These are phyloP conservation scores for Vaccinium vitisidaea DNA, from an alignment of 148 eudicot genomes.

Conservation along the genomic window DNA sequence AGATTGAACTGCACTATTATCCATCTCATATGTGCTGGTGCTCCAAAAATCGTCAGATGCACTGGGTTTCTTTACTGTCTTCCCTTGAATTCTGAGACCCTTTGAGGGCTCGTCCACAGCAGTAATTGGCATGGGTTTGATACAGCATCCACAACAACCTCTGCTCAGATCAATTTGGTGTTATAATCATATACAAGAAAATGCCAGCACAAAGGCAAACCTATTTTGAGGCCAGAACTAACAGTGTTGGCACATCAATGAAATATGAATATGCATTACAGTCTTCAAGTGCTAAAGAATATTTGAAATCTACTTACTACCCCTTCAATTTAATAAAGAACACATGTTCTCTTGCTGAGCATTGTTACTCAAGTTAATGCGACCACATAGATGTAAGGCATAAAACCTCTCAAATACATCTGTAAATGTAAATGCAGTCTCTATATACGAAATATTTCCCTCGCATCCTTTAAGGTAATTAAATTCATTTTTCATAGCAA, in stretches of 20 bases:
- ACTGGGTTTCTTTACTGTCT: constrained; percentile 42
- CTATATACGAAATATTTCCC: background rate
- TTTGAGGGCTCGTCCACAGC: constrained; percentile 53
- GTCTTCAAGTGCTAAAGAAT: too few species aligned
- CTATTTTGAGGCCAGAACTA: constrained; percentile 1
- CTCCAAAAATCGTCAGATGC: constrained; percentile 85
- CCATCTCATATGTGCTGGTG: constrained; percentile 68
- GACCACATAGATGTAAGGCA: background rate
- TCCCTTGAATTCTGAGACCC: constrained; percentile 46
- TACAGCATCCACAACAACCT: constrained; percentile 65
- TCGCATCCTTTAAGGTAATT: background rate
- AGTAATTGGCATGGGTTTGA: constrained; percentile 42
- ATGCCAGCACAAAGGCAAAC: background rate
- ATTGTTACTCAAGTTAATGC: background rate
- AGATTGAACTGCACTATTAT: constrained; percentile 50
- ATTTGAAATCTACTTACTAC: too few species aligned
- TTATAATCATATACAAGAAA: constrained; percentile 27
- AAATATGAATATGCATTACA: background rate
- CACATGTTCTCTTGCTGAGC: background rate
- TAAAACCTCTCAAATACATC: background rate
- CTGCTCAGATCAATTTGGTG: constrained; percentile 57
- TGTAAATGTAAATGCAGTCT: background rate
- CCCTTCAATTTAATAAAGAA: background rate
- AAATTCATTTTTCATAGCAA: background rate
- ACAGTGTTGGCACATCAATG: constrained; percentile 4